Conservation (phyloP, 371 early-diverging fungal species). For the Zychaea mexicana region DNA sequence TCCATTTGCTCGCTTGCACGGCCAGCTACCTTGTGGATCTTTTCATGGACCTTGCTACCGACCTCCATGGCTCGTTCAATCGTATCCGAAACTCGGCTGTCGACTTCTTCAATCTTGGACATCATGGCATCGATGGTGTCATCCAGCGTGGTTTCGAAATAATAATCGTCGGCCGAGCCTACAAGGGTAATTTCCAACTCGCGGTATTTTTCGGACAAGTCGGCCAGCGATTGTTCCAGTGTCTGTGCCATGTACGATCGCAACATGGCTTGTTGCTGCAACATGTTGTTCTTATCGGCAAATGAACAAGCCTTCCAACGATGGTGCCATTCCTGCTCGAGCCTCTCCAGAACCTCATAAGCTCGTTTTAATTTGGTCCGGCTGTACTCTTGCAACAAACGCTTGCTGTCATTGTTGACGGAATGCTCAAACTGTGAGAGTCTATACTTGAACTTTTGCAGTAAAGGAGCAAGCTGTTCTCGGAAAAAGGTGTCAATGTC, state of each 20-base stretch:
- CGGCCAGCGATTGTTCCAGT: constrained; percentile 24
- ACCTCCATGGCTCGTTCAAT: constrained; percentile 38
- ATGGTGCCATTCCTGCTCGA: constrained; percentile 42
- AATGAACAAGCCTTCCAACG: constrained; percentile 24
- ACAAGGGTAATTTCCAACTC: constrained; percentile 18
- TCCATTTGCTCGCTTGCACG: constrained; percentile 47
- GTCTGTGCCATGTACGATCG: constrained; percentile 9
- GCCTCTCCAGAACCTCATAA: constrained; percentile 28
- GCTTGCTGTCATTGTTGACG: constrained; percentile 29
- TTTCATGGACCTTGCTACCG: constrained; percentile 39
- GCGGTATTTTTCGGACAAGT: constrained; percentile 27
- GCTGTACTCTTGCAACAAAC: constrained; percentile 35
- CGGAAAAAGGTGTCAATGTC: constrained; percentile 48
- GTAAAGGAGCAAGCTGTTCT: constrained; percentile 40
- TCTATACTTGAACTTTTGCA: constrained; percentile 46
- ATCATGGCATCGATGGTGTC: constrained; percentile 50
- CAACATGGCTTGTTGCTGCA: background rate
- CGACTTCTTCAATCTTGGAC: constrained; percentile 49
- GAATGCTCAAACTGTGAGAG: constrained; percentile 40
- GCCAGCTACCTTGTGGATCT: constrained; percentile 37
- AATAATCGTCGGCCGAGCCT: constrained; percentile 17
- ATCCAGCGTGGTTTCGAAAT: constrained; percentile 34
- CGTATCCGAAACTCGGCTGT: constrained; percentile 43
- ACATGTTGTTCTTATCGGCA: constrained; percentile 9
- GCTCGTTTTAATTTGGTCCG: constrained; percentile 38